Evolutionary conservation across 345 rosid species (phyloP), one percentile per base, ranked within the genome.

Genomic region (Acer yangbiense): DNA sequence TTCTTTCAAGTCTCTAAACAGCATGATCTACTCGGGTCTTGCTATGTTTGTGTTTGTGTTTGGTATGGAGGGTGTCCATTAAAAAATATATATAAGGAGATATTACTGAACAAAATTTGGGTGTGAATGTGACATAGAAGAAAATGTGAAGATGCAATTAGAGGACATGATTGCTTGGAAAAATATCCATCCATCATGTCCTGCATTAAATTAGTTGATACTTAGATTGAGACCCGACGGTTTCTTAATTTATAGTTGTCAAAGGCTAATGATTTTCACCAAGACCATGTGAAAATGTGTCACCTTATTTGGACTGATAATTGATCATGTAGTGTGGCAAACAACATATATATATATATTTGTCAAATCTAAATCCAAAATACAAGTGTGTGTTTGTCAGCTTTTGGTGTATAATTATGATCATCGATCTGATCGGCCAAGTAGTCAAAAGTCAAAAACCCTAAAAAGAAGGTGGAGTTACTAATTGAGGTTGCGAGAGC

Each of bases 281-380:
- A 77, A 71, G 81, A 78, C 76, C 82, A 78, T 72, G 79, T 78
- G 82, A 74, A 70, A 4, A 74, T 35, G 72, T 72, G 46, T 72
- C 65, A 76, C 54, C 69, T 54, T 35, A 35, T 35, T 43, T 39
- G 8, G 65, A 77, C 44, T 71, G 64, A 60, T 60, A 9, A 25
- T n/a, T 20, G 12, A 60, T 78, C 80, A 81, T 62, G 74, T 81
- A 80, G 83, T 62, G 74, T 81, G 82, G 83, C 77, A 77, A 83
- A 72, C 83, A 79, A 77, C 2, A 60, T 23, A 68, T 43, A 43
- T 23, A 68, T 43, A 43, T 43, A 43, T 68, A 41, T 79, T 62
- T 52, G 81, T 82, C 84, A 80, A 80, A 80, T 67, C 77, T 43
- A 73, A 35, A 35, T 43, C 46, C 10, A 43, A 43, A 29, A 29